These are phyloP conservation scores for Chamaecrista fasciculata DNA, from an alignment of 306 rosid species.

Conservation along the genomic window DNA sequence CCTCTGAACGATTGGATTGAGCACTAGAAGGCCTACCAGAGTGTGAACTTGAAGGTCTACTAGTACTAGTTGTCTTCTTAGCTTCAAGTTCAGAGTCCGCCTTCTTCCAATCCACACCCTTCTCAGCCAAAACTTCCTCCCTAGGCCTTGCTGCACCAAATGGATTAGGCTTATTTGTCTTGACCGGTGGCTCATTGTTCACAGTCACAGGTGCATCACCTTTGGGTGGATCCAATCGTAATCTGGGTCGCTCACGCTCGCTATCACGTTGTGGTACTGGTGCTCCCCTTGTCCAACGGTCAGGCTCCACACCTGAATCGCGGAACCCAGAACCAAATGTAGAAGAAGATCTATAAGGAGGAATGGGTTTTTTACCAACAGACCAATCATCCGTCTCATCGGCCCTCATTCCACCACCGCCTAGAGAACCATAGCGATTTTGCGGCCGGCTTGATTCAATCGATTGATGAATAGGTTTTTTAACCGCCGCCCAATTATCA, in stretches of 20 bases:
- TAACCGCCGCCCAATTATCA: slow-evolving; percentile 75
- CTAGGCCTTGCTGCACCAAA: slow-evolving; percentile 93
- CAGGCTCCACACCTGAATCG: slow-evolving; percentile 57
- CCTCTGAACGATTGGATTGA: slow-evolving; percentile 83
- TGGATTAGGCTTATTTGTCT: slow-evolving; percentile 67
- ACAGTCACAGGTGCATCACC: slow-evolving; percentile 37
- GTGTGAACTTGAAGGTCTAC: slow-evolving; percentile 81
- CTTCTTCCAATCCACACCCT: slow-evolving; percentile 95
- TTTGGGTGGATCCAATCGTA: slow-evolving; percentile 74
- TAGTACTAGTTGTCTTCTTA: slow-evolving; percentile 78
- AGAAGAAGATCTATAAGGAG: slow-evolving; percentile 66
- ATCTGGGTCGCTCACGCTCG: slow-evolving; percentile 68
- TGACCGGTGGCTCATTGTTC: slow-evolving; percentile 45
- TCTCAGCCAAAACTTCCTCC: slow-evolving; percentile 89
- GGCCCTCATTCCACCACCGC: slow-evolving; percentile 69
- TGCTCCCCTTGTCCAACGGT: slow-evolving; percentile 71
- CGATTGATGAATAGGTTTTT: slow-evolving; percentile 56
- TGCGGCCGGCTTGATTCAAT: slow-evolving; percentile 72
- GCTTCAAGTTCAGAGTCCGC: slow-evolving; percentile 77
- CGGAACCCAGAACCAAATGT: slow-evolving; percentile 71
- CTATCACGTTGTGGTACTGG: slow-evolving; percentile 39
- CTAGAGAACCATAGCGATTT: slow-evolving; percentile 58
- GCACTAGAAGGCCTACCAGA: slow-evolving; percentile 95
- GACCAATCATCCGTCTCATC: slow-evolving; percentile 90
- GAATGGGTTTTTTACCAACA: slow-evolving; percentile 54